Percentiles rank a stretch among this genome's conserved stretches.
These are phyloP conservation scores for Penicillium sp. DNA, from an alignment of 2,329 filamentous ascomycete genomes.

Conservation along the genomic window DNA sequence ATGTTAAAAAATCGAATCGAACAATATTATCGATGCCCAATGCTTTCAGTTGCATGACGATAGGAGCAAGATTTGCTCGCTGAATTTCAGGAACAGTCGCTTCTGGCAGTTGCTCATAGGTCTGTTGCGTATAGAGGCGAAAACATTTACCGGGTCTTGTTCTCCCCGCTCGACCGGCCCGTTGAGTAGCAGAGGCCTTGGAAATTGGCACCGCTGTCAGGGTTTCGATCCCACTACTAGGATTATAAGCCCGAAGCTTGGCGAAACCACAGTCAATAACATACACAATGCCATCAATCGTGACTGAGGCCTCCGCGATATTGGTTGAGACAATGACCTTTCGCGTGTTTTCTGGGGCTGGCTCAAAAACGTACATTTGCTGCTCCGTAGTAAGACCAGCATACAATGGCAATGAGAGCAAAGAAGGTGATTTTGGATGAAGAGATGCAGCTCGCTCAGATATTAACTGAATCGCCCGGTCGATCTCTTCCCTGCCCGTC, in stretches of 20 bases:
- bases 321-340: slow-evolving; percentile 95
- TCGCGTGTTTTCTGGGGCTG: slow-evolving; percentile 74
- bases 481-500: slow-evolving; percentile 91
- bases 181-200: slow-evolving; percentile 88
- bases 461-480: slow-evolving; percentile 75
- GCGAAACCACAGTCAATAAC: slow-evolving; percentile 91
- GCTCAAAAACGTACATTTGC: slow-evolving; percentile 93
- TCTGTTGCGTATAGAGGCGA: slow-evolving; percentile 79
- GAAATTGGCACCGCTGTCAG: slow-evolving; percentile 80
- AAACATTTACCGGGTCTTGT: slow-evolving; percentile 93
- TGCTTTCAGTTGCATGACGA: slow-evolving; percentile 88
- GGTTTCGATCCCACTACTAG: slow-evolving; percentile 80
- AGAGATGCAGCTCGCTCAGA: slow-evolving; percentile 69
- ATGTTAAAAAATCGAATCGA: slow-evolving; percentile 83
- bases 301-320: slow-evolving; percentile 94
- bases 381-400: slow-evolving; percentile 86
- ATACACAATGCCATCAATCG: slow-evolving; percentile 87
- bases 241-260: slow-evolving; percentile 84
- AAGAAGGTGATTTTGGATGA: slow-evolving; percentile 56
- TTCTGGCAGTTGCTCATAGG: slow-evolving; percentile 66
- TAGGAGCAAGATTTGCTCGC: slow-evolving; percentile 82
- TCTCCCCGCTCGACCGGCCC: slow-evolving; percentile 84
- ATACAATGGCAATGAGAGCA: slow-evolving; percentile 79
- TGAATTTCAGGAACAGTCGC: slow-evolving; percentile 87
- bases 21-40: slow-evolving; percentile 93